These are phyloP conservation scores for Candida endomychidarum DNA, from an alignment of 805 yeast genomes.

Conservation along the genomic window DNA sequence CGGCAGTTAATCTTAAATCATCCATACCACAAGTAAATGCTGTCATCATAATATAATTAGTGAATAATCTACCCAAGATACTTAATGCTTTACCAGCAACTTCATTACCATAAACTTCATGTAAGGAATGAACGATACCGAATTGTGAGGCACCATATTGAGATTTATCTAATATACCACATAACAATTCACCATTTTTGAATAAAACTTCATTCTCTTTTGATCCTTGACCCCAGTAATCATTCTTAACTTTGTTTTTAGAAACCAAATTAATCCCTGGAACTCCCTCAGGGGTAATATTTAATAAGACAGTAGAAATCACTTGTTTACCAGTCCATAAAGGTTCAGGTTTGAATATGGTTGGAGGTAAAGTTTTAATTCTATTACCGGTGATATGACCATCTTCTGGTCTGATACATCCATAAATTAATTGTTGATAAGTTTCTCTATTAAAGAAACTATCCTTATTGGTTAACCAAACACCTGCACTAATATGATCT, in stretches of 20 bases:
- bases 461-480: conserved; percentile 95
- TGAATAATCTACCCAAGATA: conserved; percentile 92
- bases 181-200: conserved; percentile 79
- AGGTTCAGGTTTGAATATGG: conserved; percentile 81
- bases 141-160: conserved; percentile 98
- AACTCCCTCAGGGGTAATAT: conserved; percentile 80
- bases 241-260: conserved; percentile 86
- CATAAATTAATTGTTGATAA: conserved; percentile 91
- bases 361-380: conserved; percentile 83
- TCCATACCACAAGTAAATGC: conserved; percentile 99
- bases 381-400: conserved; percentile 78
- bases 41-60: conserved; percentile 86
- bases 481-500: conserved; percentile 98
- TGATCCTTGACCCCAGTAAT: conserved; percentile 90
- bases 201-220: conserved; percentile 83
- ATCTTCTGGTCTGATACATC: conserved; percentile 95
- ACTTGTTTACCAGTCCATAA: conserved; percentile 99
- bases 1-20: conserved; percentile 86
- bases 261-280: conserved; percentile 89
- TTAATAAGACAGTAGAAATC: conserved; percentile 85
- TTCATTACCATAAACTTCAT: conserved; percentile 91
- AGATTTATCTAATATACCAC: conserved; percentile 95
- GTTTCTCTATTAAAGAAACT: conserved; percentile 85
- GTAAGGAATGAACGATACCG: conserved; percentile 94
- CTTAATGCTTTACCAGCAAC: conserved; percentile 88